phyloP scores from a whole-genome alignment of 495 filamentous ascomycete genomes.

The Clavariopsis aquatica region DNA sequence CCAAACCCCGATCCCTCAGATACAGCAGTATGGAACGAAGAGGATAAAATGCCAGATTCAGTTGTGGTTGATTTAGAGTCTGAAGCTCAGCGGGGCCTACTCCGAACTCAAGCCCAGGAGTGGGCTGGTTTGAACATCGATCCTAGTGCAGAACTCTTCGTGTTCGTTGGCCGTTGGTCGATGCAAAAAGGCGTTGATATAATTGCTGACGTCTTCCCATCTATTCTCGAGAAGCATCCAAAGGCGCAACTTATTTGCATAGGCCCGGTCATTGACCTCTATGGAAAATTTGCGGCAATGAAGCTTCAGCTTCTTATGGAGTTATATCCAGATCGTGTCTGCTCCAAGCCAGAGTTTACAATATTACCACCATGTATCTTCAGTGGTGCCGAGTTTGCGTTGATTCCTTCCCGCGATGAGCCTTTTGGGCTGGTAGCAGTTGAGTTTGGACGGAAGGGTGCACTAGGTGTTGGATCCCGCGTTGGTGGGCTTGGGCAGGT shows the following conservation, averaged over 20 bases:
- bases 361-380: conserved; percentile 74
- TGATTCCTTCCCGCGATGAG: conserved; percentile 78
- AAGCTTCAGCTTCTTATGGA: conserved; percentile 74
- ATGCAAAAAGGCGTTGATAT: conserved; percentile 79
- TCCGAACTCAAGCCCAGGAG: conserved; percentile 71
- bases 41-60: conserved; percentile 50
- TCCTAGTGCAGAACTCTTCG: conserved; percentile 69
- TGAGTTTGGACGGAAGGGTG: conserved; percentile 77
- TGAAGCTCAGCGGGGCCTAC: conserved; percentile 58
- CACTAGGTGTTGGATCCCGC: conserved; percentile 69
- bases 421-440: conserved; percentile 82
- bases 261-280: conserved; percentile 75
- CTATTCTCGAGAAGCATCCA: conserved; percentile 65
- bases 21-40: conserved; percentile 65
- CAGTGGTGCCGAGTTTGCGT: conserved; percentile 74
- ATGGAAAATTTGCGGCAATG: conserved; percentile 74
- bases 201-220: conserved; percentile 75
- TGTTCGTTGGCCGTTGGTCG: conserved; percentile 79
- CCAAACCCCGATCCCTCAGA: conserved; percentile 78
- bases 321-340: conserved; percentile 73
- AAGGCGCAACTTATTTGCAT: conserved; percentile 71
- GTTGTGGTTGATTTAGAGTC: conserved; percentile 59
- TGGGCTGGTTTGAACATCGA: conserved; percentile 71
- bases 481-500: conserved; percentile 73
- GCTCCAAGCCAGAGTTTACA: conserved; percentile 75